Evolutionary conservation across 805 yeast genomes (phyloP).

Genomic region (Tetrapisispora phaffii): DNA sequence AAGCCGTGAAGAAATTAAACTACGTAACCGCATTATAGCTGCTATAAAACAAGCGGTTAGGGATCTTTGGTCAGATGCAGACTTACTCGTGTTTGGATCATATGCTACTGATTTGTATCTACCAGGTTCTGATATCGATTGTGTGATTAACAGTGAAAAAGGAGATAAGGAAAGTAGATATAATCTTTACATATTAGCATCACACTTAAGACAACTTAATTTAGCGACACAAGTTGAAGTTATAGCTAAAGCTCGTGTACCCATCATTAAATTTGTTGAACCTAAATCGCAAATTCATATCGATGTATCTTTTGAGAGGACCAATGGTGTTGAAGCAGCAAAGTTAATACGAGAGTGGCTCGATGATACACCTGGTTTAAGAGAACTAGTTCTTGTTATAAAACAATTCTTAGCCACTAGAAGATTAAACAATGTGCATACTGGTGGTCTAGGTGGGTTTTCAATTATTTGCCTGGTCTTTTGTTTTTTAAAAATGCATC

Average conservation of each 20-base stretch:
- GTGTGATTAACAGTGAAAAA: constrained; percentile 64
- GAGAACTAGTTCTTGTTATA: constrained; percentile 71
- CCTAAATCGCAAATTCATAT: constrained; percentile 59
- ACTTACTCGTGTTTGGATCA: constrained; percentile 83
- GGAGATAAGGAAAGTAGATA: constrained; percentile 53
- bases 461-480: constrained; percentile 81
- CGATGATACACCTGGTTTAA: constrained; percentile 58
- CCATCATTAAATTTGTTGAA: constrained; percentile 86
- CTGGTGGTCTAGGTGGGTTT: constrained; percentile 92
- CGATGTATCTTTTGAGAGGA: constrained; percentile 83
- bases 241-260: constrained; percentile 84
- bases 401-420: constrained; percentile 79
- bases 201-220: constrained; percentile 49
- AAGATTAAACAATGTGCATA: constrained; percentile 72
- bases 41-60: constrained; percentile 45
- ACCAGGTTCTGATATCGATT: constrained; percentile 93
- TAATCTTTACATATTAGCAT: constrained; percentile 62
- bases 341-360: constrained; percentile 68
- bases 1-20: constrained; percentile 55
- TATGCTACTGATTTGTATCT: constrained; percentile 86
- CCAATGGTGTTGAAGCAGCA: constrained; percentile 78
- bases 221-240: constrained; percentile 72
- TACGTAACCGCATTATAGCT: constrained; percentile 56
- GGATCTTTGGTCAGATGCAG: constrained; percentile 66
- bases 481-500: constrained; percentile 71